These are phyloP conservation scores for Amanita fuliginea DNA, from an alignment of 768 basidiomycete genomes.

Conservation along the genomic window DNA sequence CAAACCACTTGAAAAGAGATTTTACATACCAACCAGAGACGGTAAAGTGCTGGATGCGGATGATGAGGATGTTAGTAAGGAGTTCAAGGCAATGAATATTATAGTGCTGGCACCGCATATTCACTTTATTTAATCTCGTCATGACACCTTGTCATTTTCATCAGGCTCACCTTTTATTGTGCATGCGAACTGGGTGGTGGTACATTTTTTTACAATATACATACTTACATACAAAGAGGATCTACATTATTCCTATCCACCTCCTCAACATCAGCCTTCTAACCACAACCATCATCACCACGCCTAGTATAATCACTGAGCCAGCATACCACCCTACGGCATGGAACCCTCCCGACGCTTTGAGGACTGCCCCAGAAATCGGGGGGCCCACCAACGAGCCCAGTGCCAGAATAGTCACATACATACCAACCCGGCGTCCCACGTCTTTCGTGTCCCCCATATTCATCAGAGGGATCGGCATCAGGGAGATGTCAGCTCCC, in stretches of 20 bases:
- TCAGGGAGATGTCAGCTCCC: conserved; percentile 49
- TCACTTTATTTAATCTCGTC: too few species aligned
- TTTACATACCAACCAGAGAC: too few species aligned
- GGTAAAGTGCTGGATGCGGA: too few species aligned
- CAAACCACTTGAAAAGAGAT: too few species aligned
- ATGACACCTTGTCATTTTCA: too few species aligned
- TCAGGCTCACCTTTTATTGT: too few species aligned
- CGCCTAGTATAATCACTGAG: conserved; percentile 18
- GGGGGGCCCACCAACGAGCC: conserved; percentile 63
- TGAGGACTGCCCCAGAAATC: conserved; percentile 59
- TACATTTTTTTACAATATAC: too few species aligned
- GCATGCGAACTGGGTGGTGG: too few species aligned
- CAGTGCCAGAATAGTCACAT: conserved; percentile 45
- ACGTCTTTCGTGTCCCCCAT: conserved; percentile 53
- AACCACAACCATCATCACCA: conserved; percentile 16
- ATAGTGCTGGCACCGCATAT: too few species aligned
- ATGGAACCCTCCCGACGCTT: conserved; percentile 39
- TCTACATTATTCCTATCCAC: conserved; percentile 15
- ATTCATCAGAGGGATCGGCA: conserved; percentile 45
- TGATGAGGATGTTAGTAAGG: too few species aligned
- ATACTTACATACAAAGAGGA: too few species aligned
- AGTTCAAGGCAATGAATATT: too few species aligned
- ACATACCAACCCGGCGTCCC: conserved; percentile 56
- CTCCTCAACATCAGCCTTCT: conserved; percentile 15
- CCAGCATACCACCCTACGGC: conserved; percentile 48